Evolutionary conservation across 2,329 filamentous ascomycete species (phyloP).

Genomic region (Fulvia fulva): DNA sequence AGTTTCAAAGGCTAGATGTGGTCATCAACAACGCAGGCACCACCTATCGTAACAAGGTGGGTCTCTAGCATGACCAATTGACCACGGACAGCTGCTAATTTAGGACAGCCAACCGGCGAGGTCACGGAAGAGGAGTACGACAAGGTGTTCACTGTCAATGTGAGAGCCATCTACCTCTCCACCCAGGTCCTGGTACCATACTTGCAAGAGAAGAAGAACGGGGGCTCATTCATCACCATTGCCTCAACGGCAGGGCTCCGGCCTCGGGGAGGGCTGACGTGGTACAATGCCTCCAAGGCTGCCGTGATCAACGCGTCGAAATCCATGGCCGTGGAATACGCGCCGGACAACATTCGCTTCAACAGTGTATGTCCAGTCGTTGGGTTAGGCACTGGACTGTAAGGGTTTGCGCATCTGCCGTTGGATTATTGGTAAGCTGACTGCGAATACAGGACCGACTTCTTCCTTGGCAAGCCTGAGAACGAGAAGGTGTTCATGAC

Average conservation of each 20-base stretch:
- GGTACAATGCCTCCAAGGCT: conserved; percentile 68
- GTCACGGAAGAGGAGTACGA: conserved; percentile 66
- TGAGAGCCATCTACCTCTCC: conserved; percentile 62
- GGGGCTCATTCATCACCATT: conserved; percentile 62
- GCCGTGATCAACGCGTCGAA: conserved; percentile 60
- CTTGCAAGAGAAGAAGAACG: conserved; percentile 54
- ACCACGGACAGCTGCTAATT: not conserved
- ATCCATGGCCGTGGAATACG: conserved; percentile 69
- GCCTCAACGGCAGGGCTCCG: conserved; percentile 61
- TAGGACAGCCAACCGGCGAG: conserved; percentile 49
- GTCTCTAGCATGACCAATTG: not conserved
- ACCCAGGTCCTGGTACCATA: conserved; percentile 58
- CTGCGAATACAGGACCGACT: conserved; percentile 22
- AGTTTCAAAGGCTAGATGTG: conserved; percentile 53
- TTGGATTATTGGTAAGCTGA: conserved; percentile 25
- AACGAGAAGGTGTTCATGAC: conserved; percentile 55
- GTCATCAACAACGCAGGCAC: conserved; percentile 61
- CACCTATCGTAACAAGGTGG: conserved; percentile 54
- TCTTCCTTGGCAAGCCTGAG: conserved; percentile 58
- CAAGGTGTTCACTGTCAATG: conserved; percentile 63
- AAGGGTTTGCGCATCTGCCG: conserved; percentile 38
- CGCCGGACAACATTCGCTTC: conserved; percentile 66
- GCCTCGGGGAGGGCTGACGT: conserved; percentile 60
- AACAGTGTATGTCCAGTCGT: conserved; percentile 59
- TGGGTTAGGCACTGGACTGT: conserved; percentile 32